Evolutionary conservation across 768 basidiomycete genomes (phyloP).

Genomic region (Lactifluus subvellereus): DNA sequence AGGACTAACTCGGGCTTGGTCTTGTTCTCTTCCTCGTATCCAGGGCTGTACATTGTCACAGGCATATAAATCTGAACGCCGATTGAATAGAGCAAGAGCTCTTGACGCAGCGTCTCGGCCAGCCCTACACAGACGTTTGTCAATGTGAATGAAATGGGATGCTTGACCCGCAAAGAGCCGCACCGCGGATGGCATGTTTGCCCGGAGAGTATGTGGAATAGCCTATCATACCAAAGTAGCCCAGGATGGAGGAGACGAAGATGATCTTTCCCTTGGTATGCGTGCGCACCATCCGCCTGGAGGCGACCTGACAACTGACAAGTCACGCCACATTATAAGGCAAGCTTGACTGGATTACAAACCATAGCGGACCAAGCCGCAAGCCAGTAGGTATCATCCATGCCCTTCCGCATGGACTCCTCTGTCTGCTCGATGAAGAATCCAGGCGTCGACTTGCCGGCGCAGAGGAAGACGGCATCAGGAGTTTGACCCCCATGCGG

Average conservation of each 20-base stretch:
- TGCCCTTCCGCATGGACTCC: slow-evolving; percentile 50
- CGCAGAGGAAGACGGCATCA: slow-evolving; percentile 75
- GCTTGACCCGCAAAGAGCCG: slow-evolving; percentile 5
- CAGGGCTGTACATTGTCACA: slow-evolving; percentile 71
- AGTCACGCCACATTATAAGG: neutral
- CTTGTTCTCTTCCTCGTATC: slow-evolving; percentile 68
- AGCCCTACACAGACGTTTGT: slow-evolving; percentile 45
- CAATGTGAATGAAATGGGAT: neutral
- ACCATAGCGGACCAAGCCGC: slow-evolving; percentile 51
- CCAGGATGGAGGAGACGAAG: slow-evolving; percentile 69
- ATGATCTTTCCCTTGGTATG: slow-evolving; percentile 61
- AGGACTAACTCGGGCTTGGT: slow-evolving; percentile 70
- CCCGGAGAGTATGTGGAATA: slow-evolving; percentile 77
- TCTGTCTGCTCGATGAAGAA: slow-evolving; percentile 70
- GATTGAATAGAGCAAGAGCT: slow-evolving; percentile 72
- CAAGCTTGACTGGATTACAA: neutral
- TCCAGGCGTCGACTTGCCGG: slow-evolving; percentile 63
- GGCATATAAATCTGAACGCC: slow-evolving; percentile 80
- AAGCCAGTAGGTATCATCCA: slow-evolving; percentile 53
- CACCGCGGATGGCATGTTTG: slow-evolving; percentile 83
- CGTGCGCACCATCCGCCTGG: slow-evolving; percentile 57
- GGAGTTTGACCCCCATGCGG: slow-evolving; percentile 55
- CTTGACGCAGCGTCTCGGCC: slow-evolving; percentile 76
- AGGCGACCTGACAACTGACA: slow-evolving; percentile 46
- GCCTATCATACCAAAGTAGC: slow-evolving; percentile 70